Evolutionary conservation across 139 green algal genomes (phyloP), one percentile per base, ranked within the genome.

Genomic region (Chlorella sp.): DNA sequence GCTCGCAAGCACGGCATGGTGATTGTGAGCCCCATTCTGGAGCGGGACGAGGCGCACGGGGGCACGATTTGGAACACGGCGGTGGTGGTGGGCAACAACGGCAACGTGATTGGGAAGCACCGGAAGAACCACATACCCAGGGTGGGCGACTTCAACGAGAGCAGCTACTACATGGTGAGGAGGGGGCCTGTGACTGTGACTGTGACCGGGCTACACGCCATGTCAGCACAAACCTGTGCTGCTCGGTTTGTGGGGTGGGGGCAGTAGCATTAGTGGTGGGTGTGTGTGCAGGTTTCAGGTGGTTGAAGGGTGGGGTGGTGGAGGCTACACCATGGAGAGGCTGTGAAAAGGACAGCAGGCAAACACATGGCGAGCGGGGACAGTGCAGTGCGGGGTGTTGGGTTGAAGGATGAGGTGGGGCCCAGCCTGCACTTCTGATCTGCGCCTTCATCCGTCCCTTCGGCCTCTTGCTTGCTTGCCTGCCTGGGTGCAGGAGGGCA

Each of bases 81-180:
- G 24, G 97, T 99, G 24, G 96, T 99, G n/a, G 95, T 99, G 0
- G 96, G 96, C 71, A 94, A 98, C 93, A 96, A 96, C 75, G 98
- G 97, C 81, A 97, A 96, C 86, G 92, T 99, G 57, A 96, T 99
- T 39, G 97, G 97, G 71, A 98, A 97, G 93, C 96, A 98, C 88
- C 89, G 97, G 75, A 99, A 99, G 96, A 99, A 99, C 91, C 98
- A 99, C 95, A 99, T 99, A 79, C 98, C 98, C 0, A 94, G 98
- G 34, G 97, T 99, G 24, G 97, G 97, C 53, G 97, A 99, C 92
- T 99, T 99, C 92, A 99, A 99, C 89, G 98, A 99, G 94, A 96
- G 90, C 84, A 98, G 96, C 21, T 99, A 99, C 93, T 99, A 99
- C 94, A 97, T 99, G 96, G 84, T 81, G 68, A 3, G 83, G 61